Percentiles rank a stretch among this genome's conserved stretches.
Conservation (phyloP, 2,329 filamentous ascomycete species). For the Thielaviopsis populi region DNA sequence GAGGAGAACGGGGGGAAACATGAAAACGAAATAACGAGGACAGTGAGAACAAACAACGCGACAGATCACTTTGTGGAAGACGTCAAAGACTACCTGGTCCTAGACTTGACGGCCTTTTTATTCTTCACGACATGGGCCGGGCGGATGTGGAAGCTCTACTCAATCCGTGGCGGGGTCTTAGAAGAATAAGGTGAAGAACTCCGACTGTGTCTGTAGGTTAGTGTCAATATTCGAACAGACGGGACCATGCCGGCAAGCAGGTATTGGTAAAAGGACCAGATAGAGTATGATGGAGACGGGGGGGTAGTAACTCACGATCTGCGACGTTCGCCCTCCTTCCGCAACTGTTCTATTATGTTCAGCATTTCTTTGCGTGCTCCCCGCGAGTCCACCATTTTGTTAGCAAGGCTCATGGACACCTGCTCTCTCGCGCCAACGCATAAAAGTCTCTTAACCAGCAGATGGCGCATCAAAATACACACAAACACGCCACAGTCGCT, state of each 20-base stretch:
- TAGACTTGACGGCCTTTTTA: background rate
- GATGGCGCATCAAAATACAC: slow-evolving; percentile 83
- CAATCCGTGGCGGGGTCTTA: slow-evolving; percentile 31
- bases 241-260: background rate
- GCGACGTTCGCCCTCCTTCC: slow-evolving; percentile 74
- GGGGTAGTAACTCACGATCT: slow-evolving; percentile 48
- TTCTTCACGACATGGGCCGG: slow-evolving; percentile 1
- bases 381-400: slow-evolving; percentile 65
- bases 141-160: slow-evolving; percentile 22
- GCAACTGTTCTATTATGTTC: slow-evolving; percentile 69
- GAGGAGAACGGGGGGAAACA: background rate
- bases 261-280: background rate
- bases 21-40: slow-evolving; percentile 4
- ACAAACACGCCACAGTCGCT: slow-evolving; percentile 95
- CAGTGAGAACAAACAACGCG: background rate
- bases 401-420: slow-evolving; percentile 85
- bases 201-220: slow-evolving; percentile 11
- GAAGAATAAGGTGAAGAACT: slow-evolving; percentile 18
- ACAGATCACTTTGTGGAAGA: background rate
- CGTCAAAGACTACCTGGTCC: background rate
- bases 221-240: background rate
- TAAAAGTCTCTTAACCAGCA: slow-evolving; percentile 73
- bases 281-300: background rate
- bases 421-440: slow-evolving; percentile 68
- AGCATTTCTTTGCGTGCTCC: slow-evolving; percentile 82